Evolutionary conservation across 352 stramenopile species (phyloP).

Genomic region (Phytophthora pluvialis): DNA sequence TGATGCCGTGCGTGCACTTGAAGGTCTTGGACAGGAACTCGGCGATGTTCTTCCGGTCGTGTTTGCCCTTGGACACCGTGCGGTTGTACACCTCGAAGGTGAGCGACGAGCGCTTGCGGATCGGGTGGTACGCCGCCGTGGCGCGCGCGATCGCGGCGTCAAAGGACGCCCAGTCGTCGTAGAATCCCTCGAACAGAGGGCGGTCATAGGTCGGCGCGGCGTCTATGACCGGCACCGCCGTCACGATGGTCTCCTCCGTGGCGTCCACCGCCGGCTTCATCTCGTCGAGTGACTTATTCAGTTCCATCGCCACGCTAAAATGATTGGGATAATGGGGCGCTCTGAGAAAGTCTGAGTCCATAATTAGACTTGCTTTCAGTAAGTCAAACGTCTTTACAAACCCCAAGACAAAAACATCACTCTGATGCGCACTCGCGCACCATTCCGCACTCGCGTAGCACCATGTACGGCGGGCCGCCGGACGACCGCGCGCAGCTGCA

Average conservation of each 20-base stretch:
- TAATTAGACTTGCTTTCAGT: slow-evolving; percentile 12
- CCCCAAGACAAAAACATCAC: slow-evolving; percentile 12
- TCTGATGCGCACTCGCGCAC: slow-evolving; percentile 1
- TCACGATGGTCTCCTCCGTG: slow-evolving; percentile 6
- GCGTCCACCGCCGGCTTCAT: slow-evolving; percentile 19
- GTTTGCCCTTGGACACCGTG: slow-evolving; percentile 83
- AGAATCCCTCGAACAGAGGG: slow-evolving; percentile 75
- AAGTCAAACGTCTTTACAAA: neutral
- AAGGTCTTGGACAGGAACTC: slow-evolving; percentile 86
- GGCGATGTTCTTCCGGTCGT: slow-evolving; percentile 75
- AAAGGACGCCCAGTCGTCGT: slow-evolving; percentile 78
- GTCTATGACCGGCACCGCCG: neutral
- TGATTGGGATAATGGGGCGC: slow-evolving; percentile 3
- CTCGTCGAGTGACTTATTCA: slow-evolving; percentile 32
- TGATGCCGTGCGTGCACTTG: slow-evolving; percentile 87
- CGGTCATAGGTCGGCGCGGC: neutral
- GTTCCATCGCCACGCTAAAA: slow-evolving; percentile 26
- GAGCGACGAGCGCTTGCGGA: slow-evolving; percentile 83
- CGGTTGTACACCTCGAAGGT: slow-evolving; percentile 89
- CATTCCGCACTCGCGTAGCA: slow-evolving; percentile 23
- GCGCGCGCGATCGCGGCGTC: slow-evolving; percentile 65
- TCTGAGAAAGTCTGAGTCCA: slow-evolving; percentile 13
- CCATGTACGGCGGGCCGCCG: slow-evolving; percentile 15
- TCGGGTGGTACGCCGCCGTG: slow-evolving; percentile 72
- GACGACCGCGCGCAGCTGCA: slow-evolving; percentile 30